phyloP scores from a whole-genome alignment of 768 basidiomycete genomes.

The Mycena filopes region DNA sequence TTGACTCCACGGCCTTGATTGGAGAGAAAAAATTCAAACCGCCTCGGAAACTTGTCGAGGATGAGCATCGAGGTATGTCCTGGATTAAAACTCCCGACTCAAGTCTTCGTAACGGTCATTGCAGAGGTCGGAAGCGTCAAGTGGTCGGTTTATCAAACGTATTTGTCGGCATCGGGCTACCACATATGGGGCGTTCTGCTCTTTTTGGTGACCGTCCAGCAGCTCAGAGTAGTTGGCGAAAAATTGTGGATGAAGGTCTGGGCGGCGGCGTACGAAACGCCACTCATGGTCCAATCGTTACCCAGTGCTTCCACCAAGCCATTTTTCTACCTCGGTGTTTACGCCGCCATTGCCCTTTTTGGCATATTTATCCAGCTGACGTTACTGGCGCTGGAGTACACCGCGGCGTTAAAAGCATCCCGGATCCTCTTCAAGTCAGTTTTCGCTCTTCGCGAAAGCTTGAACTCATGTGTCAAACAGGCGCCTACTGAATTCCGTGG shows the following conservation, averaged over 20 bases:
- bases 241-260: conserved; percentile 72
- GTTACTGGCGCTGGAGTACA: conserved; percentile 62
- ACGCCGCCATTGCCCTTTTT: conserved; percentile 63
- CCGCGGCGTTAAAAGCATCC: conserved; percentile 58
- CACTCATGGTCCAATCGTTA: too few relatives aligned
- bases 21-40: conserved; percentile 37
- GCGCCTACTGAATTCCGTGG: conserved; percentile 58
- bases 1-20: neutral
- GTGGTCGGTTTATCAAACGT: conserved; percentile 44
- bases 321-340: conserved; percentile 68
- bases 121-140: neutral
- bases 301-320: too few relatives aligned
- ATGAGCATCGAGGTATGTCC: conserved; percentile 66
- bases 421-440: conserved; percentile 49
- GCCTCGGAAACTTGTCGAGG: conserved; percentile 68
- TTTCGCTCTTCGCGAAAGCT: too few relatives aligned
- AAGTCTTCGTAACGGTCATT: too few relatives aligned
- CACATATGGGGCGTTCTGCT: conserved; percentile 70
- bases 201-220: conserved; percentile 53
- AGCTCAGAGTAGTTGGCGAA: conserved; percentile 62
- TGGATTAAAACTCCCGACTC: neutral
- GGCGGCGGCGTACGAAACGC: too few relatives aligned
- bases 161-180: conserved; percentile 82
- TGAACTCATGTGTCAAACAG: neutral
- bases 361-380: conserved; percentile 57